These are phyloP conservation scores for Boletus vermiculosoides DNA, from an alignment of 768 basidiomycete genomes.

Conservation along the genomic window DNA sequence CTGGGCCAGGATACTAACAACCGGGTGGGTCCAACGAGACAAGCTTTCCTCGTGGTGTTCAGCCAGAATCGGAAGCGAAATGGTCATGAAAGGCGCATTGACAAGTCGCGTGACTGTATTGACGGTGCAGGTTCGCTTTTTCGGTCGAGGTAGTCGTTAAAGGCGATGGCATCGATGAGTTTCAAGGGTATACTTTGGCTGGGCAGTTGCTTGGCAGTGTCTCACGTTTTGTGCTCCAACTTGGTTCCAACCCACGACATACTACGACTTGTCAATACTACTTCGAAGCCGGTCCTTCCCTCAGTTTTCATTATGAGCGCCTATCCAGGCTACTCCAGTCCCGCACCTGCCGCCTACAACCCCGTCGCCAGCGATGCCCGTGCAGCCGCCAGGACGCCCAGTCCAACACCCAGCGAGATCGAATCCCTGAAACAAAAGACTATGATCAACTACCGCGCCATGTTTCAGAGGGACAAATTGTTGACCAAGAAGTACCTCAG, in stretches of 20 bases:
- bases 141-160: slow-evolving; percentile 3
- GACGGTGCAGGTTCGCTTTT: not conserved
- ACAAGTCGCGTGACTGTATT: slow-evolving; percentile 28
- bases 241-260: not conserved
- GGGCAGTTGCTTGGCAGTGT: not conserved
- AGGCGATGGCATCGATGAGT: slow-evolving; percentile 26
- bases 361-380: slow-evolving; percentile 19
- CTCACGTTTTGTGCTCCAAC: not conserved
- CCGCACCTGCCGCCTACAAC: slow-evolving; percentile 8
- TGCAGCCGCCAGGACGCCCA: slow-evolving; percentile 46
- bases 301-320: slow-evolving; percentile 13
- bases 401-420: slow-evolving; percentile 62
- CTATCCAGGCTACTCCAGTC: slow-evolving; percentile 15
- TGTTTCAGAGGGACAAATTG: slow-evolving; percentile 50
- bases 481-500: slow-evolving; percentile 56
- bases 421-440: slow-evolving; percentile 41
- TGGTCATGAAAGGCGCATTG: too few relatives aligned
- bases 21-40: slow-evolving; percentile 40
- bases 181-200: slow-evolving; percentile 1
- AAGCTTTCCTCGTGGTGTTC: slow-evolving; percentile 42
- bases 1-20: slow-evolving; percentile 38
- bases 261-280: not conserved
- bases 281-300: slow-evolving; percentile 1
- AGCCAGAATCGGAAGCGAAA: too few relatives aligned
- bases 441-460: slow-evolving; percentile 45